Conservation (phyloP, 805 yeast species). For the Saturnispora diversa region DNA sequence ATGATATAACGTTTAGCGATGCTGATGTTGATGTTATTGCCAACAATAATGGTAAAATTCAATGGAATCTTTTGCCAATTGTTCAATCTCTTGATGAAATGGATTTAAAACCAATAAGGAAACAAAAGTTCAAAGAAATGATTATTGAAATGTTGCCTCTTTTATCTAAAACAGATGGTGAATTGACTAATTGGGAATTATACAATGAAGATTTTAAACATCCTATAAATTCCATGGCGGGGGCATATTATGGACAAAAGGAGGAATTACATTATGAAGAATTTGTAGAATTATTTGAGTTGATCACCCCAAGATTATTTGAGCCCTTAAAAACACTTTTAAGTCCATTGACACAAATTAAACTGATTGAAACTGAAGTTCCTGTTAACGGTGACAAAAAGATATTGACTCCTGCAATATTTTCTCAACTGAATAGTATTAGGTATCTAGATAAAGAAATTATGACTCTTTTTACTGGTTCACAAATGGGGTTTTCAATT, state of each 20-base stretch:
- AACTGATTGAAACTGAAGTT: constrained; percentile 1
- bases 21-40: constrained; percentile 20
- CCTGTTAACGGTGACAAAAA: constrained; percentile 23
- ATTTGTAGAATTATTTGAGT: neutral
- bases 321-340: constrained; percentile 38
- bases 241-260: neutral
- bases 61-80: constrained; percentile 29
- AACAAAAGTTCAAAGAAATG: neutral
- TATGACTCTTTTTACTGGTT: constrained; percentile 59
- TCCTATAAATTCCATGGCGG: constrained; percentile 2
- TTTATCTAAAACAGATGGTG: constrained; percentile 1
- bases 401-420: constrained; percentile 31
- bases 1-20: neutral
- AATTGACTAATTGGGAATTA: constrained; percentile 3
- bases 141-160: constrained; percentile 11
- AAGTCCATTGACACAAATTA: constrained; percentile 27
- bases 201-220: constrained; percentile 4
- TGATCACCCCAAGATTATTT: constrained; percentile 37
- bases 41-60: constrained; percentile 17
- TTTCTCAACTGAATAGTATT: constrained; percentile 34
- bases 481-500: constrained; percentile 80
- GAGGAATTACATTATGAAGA: neutral
- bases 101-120: neutral
- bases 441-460: constrained; percentile 40
- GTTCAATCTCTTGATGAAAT: constrained; percentile 35